phyloP scores from a whole-genome alignment of 148 eudicot species.

The Salicornia ramosissima region DNA sequence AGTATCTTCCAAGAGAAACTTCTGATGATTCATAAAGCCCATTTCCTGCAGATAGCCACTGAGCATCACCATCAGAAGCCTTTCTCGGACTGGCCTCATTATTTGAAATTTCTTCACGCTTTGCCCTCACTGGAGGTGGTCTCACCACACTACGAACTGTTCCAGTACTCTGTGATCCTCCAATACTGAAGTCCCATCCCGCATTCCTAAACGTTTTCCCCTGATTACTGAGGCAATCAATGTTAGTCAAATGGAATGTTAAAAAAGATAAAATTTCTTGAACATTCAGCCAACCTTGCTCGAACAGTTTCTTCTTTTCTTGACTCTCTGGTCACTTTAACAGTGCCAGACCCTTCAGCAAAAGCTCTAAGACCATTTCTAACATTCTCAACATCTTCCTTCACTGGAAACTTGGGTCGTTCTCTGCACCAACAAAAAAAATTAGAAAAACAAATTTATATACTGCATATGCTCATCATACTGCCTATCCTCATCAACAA shows the following conservation, averaged over 20 bases:
- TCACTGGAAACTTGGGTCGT: slow-evolving; percentile 71
- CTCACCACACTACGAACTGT: slow-evolving; percentile 64
- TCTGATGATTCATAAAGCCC: slow-evolving; percentile 51
- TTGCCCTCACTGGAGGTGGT: slow-evolving; percentile 82
- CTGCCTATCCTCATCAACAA: no score
- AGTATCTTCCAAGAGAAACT: slow-evolving; percentile 51
- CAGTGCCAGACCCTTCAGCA: slow-evolving; percentile 72
- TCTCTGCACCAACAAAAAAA: slow-evolving; percentile 44
- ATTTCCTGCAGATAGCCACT: slow-evolving; percentile 54
- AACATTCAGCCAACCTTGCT: slow-evolving; percentile 53
- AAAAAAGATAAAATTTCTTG: slow-evolving; percentile 13
- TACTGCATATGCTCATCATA: background rate
- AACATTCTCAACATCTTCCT: slow-evolving; percentile 59
- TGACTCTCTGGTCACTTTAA: slow-evolving; percentile 60
- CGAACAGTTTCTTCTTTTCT: slow-evolving; percentile 56
- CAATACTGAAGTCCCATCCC: slow-evolving; percentile 57
- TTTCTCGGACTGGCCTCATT: slow-evolving; percentile 44
- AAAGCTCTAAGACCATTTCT: slow-evolving; percentile 49
- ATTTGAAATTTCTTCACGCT: slow-evolving; percentile 48
- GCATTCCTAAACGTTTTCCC: slow-evolving; percentile 35
- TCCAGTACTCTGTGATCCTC: slow-evolving; percentile 42
- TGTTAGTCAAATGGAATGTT: slow-evolving; percentile 27
- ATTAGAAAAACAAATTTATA: background rate
- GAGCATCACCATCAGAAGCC: slow-evolving; percentile 45
- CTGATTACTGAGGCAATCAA: slow-evolving; percentile 40